Base-by-base conservation (phyloP, 2,329 filamentous ascomycete genomes). In the Talaromyces amestolkiae region DNA sequence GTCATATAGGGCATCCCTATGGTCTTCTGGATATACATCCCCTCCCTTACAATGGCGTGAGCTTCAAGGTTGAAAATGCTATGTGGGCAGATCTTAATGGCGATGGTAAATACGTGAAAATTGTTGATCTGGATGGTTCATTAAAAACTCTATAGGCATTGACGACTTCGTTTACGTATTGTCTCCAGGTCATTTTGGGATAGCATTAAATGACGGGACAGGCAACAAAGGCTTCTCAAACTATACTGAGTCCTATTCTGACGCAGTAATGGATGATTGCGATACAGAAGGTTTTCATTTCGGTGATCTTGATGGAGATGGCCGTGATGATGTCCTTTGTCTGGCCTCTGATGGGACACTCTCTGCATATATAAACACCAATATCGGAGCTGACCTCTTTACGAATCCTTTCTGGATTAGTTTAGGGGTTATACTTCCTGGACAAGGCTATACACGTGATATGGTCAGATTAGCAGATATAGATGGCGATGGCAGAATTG, bases 381-480 rank as follows among this genome's bases (percentile, higher is more conserved):
- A 35, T 35, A 10, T 7, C 33, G 33, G 33, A 7, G 33, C 6
- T 8, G 33, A 35, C 10, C 6, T 35, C 33, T 10, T 10, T 10
- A 35, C 33, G 10, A 10, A 35, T 35, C 33, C 10, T 7, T 10
- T 8, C 1, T 43, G 39, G 39, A n/a, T 3, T 43, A 8, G 6
- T 2, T 8, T 54, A 17, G 51, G 51, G 1, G 51, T 54, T 33
- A n/a, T 54, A 33, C 2, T 54, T 5, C 2, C 24, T 54, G 51
- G 5, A 33, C 51, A 54, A 33, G 51, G 51, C 51, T 54, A 54
- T 35, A 35, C 7, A 7, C 6, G 10, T 9, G 51, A 54, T 54
- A 54, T 33, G 51, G 13, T 54, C 24, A 54, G 51, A n/a, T 54
- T 54, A 33, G 51, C 51, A 15, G 51, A 54, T 54, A 54, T 54